Evolutionary conservation across 345 rosid genomes (phyloP).

Genomic region (Firmiana major): DNA sequence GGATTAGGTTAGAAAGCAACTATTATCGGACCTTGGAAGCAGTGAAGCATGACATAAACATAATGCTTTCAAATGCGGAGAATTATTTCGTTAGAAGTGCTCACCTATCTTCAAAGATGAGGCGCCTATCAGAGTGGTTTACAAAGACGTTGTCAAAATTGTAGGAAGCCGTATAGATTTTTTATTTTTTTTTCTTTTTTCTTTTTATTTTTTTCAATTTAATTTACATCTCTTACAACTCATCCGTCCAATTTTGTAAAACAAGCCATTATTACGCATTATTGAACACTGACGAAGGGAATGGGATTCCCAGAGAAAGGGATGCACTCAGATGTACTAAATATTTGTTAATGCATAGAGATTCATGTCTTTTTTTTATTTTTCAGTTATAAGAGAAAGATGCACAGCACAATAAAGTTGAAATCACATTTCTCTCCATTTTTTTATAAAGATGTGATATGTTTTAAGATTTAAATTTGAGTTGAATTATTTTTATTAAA

Average conservation of each 20-base stretch:
- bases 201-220: not conserved
- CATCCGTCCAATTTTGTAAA: slow-evolving; percentile 15
- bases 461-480: too few species aligned
- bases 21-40: slow-evolving; percentile 75
- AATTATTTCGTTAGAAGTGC: slow-evolving; percentile 44
- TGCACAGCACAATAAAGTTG: not conserved
- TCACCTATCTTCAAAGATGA: slow-evolving; percentile 46
- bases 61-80: slow-evolving; percentile 68
- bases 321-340: not conserved
- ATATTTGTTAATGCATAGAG: not conserved
- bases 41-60: slow-evolving; percentile 58
- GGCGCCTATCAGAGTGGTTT: slow-evolving; percentile 56
- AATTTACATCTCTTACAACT: not conserved
- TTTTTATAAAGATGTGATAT: too few species aligned
- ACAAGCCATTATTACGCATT: slow-evolving; percentile 5
- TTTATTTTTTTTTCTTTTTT: too few species aligned
- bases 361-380: not conserved
- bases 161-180: slow-evolving; percentile 12
- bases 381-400: not conserved
- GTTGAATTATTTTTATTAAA: too few species aligned
- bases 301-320: not conserved
- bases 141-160: slow-evolving; percentile 35
- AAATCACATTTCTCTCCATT: too few species aligned
- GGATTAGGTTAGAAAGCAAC: slow-evolving; percentile 64
- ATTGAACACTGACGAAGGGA: not conserved